Evolutionary conservation across 352 stramenopile genomes (phyloP), one percentile per base, ranked within the genome.

Genomic region (Globisporangium alternatum): DNA sequence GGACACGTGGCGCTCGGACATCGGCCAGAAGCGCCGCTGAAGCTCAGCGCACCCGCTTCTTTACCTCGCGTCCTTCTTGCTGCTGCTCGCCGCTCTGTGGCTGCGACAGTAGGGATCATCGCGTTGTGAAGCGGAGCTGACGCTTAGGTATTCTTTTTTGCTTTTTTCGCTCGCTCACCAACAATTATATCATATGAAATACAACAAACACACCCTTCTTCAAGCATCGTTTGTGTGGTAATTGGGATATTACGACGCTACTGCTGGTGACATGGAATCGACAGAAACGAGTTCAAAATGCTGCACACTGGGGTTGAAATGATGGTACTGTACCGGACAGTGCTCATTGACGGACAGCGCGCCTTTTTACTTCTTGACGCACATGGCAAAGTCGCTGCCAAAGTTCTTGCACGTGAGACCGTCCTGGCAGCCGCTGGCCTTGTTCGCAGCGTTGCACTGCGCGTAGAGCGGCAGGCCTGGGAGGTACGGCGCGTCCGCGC

Each of bases 1-100:
- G 5, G 64, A 59, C 31, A 62, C 43, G 10, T 91, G 81, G 81
- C 28, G 63, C 8, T 89, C 76, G 3, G 58, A 83, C 37, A 89
- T 89, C 49, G 73, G 72, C 64, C 77, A 76, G 53, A 59, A 39
- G 53, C 53, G 33, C 21, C 47, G 47, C 47, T 53, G n/a, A 52
- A 28, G 10, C 17, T 1, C 22, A 33, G 47, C 22, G 25, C 21
- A 33, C 25, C n/a, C 13, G 44, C 31, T 35, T 30, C 21, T 10
- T 33, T 19, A 22, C 10, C 47, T 33, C 10, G 15, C 45, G 13
- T 33, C 22, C 31, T 31, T 6, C 9, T 53, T 53, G 21, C 13
- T 35, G 37, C 5, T 15, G 37, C 37, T 43, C 7, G 37, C 2
- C 37, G 8, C 31, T 35, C 44, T 28, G 44, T 49, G 21, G 19